phyloP scores from a whole-genome alignment of 2,329 filamentous ascomycete genomes.

The Dactylellina sp. region DNA sequence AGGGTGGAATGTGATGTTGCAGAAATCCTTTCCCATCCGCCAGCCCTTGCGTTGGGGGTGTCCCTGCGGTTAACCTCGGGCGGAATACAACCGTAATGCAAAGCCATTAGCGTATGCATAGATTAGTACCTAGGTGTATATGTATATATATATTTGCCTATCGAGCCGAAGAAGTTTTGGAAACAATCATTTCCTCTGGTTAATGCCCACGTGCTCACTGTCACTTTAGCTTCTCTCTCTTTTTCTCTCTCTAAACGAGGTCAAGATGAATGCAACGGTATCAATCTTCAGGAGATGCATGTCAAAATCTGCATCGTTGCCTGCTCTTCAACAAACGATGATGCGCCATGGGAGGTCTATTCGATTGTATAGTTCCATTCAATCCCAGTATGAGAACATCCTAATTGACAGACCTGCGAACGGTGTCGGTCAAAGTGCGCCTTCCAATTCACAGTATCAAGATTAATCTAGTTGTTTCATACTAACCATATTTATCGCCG shows the following conservation, averaged over 20 bases:
- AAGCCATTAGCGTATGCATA: too few relatives aligned
- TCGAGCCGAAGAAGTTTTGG: too few relatives aligned
- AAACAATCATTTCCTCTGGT: too few relatives aligned
- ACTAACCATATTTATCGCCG: not conserved
- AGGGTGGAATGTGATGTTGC: too few relatives aligned
- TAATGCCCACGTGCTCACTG: too few relatives aligned
- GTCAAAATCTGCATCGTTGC: not conserved
- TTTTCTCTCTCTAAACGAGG: not conserved
- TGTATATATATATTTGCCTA: too few relatives aligned
- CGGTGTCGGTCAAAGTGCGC: conserved; percentile 86
- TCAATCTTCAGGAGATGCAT: conserved; percentile 28
- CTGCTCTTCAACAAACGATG: not conserved
- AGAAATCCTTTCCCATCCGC: too few relatives aligned
- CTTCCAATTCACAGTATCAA: conserved; percentile 1
- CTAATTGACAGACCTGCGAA: conserved; percentile 83
- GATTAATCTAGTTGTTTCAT: conserved; percentile 40
- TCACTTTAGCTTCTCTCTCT: too few relatives aligned
- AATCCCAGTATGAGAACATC: conserved; percentile 78
- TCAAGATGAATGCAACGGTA: conserved; percentile 36
- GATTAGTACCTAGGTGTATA: too few relatives aligned
- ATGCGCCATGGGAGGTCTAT: conserved; percentile 5
- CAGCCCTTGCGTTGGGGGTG: too few relatives aligned
- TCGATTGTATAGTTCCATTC: conserved; percentile 60
- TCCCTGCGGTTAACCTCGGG: conserved; percentile 1
- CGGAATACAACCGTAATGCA: not conserved